Conservation (phyloP, 352 stramenopile genomes). For the Phytophthora agathidicida region DNA sequence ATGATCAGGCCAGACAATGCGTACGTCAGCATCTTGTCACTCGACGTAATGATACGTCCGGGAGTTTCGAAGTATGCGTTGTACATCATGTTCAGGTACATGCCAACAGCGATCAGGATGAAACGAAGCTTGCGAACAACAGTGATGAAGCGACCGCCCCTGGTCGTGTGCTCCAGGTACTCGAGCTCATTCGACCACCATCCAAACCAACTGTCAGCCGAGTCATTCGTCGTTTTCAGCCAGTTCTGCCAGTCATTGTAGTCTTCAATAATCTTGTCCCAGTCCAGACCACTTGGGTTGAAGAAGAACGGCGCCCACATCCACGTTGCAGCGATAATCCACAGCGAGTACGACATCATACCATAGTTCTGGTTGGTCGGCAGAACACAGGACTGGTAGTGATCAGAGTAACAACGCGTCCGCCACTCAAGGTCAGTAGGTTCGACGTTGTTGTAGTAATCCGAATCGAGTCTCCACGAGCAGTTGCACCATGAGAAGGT, state of each 20-base stretch:
- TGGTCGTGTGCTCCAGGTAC: slow-evolving; percentile 83
- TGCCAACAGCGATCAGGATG: slow-evolving; percentile 66
- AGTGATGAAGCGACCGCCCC: slow-evolving; percentile 63
- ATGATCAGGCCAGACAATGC: slow-evolving; percentile 67
- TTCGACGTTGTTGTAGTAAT: slow-evolving; percentile 81
- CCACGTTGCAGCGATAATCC: slow-evolving; percentile 92
- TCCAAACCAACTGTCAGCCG: slow-evolving; percentile 85
- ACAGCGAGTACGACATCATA: slow-evolving; percentile 97
- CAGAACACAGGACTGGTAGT: slow-evolving; percentile 91
- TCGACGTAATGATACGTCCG: slow-evolving; percentile 58
- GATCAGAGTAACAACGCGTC: slow-evolving; percentile 76
- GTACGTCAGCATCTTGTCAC: slow-evolving; percentile 66
- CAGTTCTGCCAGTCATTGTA: slow-evolving; percentile 95
- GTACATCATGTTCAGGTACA: slow-evolving; percentile 87
- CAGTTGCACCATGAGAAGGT: slow-evolving; percentile 94
- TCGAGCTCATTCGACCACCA: slow-evolving; percentile 88
- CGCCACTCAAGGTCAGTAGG: slow-evolving; percentile 80
- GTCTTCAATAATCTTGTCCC: slow-evolving; percentile 96
- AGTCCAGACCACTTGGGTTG: slow-evolving; percentile 98
- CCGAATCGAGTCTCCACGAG: slow-evolving; percentile 71
- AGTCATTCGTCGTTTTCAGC: slow-evolving; percentile 91
- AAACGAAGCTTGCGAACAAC: slow-evolving; percentile 86
- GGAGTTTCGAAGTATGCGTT: slow-evolving; percentile 77
- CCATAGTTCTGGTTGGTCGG: slow-evolving; percentile 97
- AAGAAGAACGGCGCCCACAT: slow-evolving; percentile 92